phyloP scores from a whole-genome alignment of 2,329 filamentous ascomycete species.

The Diplodia corticola region DNA sequence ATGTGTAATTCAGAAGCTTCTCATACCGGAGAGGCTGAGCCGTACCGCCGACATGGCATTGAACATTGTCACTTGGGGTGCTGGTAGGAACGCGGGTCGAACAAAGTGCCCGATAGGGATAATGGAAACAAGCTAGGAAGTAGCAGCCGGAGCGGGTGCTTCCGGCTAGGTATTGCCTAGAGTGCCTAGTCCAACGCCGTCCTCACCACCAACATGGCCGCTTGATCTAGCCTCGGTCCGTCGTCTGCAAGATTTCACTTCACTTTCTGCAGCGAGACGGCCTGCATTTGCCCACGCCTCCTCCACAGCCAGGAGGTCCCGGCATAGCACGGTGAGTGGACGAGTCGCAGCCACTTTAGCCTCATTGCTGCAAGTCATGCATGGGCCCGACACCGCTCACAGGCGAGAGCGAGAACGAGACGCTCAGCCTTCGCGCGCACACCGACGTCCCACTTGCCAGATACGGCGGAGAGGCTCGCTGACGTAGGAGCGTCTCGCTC shows the following conservation, averaged over 20 bases:
- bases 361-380: slow-evolving; percentile 1
- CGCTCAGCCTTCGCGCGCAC: neutral
- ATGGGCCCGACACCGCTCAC: neutral
- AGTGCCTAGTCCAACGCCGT: neutral
- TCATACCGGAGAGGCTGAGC: neutral
- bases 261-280: neutral
- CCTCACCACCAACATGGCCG: neutral
- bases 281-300: neutral
- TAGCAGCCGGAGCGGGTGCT: neutral
- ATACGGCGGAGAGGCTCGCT: neutral
- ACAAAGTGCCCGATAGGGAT: neutral
- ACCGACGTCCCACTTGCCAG: neutral
- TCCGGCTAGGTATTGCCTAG: too few species aligned
- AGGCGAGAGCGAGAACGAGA: neutral
- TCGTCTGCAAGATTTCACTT: neutral
- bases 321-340: neutral
- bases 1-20: neutral
- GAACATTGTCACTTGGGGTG: neutral
- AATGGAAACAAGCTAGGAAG: neutral
- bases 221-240: neutral
- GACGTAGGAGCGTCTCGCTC: too few species aligned
- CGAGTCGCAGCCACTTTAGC: neutral
- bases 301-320: neutral
- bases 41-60: neutral
- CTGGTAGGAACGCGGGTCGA: neutral